Evolutionary conservation across 1,284 basidiomycete species (phyloP).

Genomic region (Cutaneotrichosporon cutaneum): DNA sequence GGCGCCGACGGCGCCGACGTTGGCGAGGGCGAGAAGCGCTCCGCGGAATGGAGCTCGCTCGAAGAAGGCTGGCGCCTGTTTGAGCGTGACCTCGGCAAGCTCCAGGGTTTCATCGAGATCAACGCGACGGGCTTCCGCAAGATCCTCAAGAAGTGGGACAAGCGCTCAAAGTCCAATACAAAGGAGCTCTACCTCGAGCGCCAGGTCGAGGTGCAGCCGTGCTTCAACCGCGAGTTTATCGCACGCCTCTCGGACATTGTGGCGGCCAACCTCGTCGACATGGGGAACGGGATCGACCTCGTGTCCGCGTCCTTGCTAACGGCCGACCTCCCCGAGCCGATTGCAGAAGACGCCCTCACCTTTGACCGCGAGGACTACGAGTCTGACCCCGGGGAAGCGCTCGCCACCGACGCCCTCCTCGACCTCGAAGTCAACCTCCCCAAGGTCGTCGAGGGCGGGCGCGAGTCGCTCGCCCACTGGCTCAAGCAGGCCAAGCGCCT

Average conservation of each 20-base stretch:
- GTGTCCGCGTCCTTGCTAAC: conserved; percentile 60
- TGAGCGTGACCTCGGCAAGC: conserved; percentile 92
- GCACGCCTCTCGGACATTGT: conserved; percentile 94
- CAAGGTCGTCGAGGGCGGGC: conserved; percentile 64
- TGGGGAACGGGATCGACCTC: conserved; percentile 73
- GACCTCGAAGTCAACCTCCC: conserved; percentile 84
- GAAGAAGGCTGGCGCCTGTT: conserved; percentile 95
- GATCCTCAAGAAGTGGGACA: conserved; percentile 99
- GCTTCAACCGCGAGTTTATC: conserved; percentile 97
- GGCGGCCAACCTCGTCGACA: conserved; percentile 85
- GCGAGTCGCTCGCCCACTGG: conserved; percentile 65
- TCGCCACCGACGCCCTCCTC: conserved; percentile 65
- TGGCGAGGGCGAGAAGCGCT: conserved; percentile 54
- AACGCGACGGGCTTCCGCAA: conserved; percentile 97
- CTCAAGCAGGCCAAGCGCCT: conserved; percentile 60
- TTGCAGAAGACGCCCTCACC: conserved; percentile 56
- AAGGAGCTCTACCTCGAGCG: conserved; percentile 95
- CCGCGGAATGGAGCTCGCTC: conserved; percentile 87
- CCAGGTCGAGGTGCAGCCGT: conserved; percentile 97
- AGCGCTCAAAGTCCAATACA: conserved; percentile 87
- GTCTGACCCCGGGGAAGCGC: conserved; percentile 50
- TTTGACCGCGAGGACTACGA: conserved; percentile 67
- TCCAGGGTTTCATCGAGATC: conserved; percentile 97
- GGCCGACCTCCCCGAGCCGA: conserved; percentile 47
- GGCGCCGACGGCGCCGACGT: conserved; percentile 60